Percentiles rank a stretch among this genome's conserved stretches.
Evolutionary conservation across 2,329 filamentous ascomycete species (phyloP).

Genomic region (Waltergamsia citrina): DNA sequence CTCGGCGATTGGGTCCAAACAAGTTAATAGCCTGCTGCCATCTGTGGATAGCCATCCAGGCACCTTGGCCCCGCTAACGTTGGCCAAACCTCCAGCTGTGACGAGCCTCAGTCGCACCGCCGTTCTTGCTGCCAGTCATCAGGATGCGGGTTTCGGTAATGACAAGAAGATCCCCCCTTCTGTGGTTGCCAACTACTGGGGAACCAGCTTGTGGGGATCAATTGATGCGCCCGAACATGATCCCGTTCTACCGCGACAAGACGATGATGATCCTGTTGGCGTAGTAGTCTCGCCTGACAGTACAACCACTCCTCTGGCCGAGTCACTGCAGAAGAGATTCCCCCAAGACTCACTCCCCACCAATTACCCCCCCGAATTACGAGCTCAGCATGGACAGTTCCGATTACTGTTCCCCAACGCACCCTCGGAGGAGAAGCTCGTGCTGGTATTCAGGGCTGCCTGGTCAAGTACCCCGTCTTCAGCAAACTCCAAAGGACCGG

Average conservation of each 20-base stretch:
- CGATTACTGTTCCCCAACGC: conserved; percentile 81
- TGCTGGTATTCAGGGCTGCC: conserved; percentile 86
- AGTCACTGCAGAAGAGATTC: conserved; percentile 18
- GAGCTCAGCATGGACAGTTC: conserved; percentile 87
- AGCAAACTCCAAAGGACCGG: conserved; percentile 26
- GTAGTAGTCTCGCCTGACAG: conserved; percentile 23
- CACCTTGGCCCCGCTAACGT: conserved; percentile 69
- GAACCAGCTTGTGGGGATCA: conserved; percentile 65
- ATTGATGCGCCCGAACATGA: conserved; percentile 15
- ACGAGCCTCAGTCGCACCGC: conserved; percentile 84
- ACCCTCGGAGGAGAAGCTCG: conserved; percentile 66
- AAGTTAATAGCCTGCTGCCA: conserved; percentile 19
- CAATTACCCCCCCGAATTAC: conserved; percentile 74
- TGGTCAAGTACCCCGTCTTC: conserved; percentile 53
- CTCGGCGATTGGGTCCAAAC: conserved; percentile 19
- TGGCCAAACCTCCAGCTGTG: conserved; percentile 72
- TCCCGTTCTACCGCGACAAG: conserved; percentile 19
- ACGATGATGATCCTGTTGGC: conserved; percentile 31
- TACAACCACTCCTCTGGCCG: conserved; percentile 16
- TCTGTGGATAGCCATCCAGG: conserved; percentile 40
- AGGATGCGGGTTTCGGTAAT: conserved; percentile 53
- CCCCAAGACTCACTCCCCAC: conserved; percentile 51
- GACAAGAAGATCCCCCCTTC: conserved; percentile 72
- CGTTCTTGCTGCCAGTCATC: conserved; percentile 71
- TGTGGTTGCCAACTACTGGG: conserved; percentile 90